Evolutionary conservation across 78 protist species (phyloP), one percentile per base, ranked within the genome.

Genomic region (Dictyostelium capitatum): DNA sequence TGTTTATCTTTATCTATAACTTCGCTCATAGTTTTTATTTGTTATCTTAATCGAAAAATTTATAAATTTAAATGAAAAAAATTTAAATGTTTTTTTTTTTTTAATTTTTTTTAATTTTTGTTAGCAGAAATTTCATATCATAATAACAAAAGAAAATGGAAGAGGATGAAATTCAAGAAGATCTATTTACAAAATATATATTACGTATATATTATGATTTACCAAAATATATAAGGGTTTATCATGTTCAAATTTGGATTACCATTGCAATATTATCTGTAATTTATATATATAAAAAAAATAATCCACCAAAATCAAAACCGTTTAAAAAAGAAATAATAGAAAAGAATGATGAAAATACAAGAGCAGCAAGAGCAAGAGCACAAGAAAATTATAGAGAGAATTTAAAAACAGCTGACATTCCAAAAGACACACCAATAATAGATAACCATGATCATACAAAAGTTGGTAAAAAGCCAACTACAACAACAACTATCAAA

Each of bases 171-270:
- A 23, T 25, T 62, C 20, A 62, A 62, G 70, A 62, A 11, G 70
- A 62, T 62, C 10, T 62, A 10, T 6, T 62, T 6, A 3, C 70
- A 62, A 62, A 25, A 62, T 62, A 62, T 62, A 23, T 62, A 28
- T 9, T 67, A 11, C 30, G 32, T 32, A 25, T 67, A 67, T 30
- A 67, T 15, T 15, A 32, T 67, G 6, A 67, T 32, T 28, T 32
- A 15, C 14, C 30, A 67, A 67, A 1, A 51, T 51, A 4, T 51
- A 12, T 51, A 14, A 51, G 56, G 56, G 56, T 14, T 51, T 67
- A 67, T 67, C 47, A 67, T 67, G 15, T 67, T 32, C 28, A 67
- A 67, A 67, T 67, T 67, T 67, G 75, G 75, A 17, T 67, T 15
- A 0, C 11, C 14, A 67, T 67, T 30, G 10, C 15, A 4, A 8